Conservation (phyloP, 2,329 filamentous ascomycete genomes). For the Stachybotrys echinatus region DNA sequence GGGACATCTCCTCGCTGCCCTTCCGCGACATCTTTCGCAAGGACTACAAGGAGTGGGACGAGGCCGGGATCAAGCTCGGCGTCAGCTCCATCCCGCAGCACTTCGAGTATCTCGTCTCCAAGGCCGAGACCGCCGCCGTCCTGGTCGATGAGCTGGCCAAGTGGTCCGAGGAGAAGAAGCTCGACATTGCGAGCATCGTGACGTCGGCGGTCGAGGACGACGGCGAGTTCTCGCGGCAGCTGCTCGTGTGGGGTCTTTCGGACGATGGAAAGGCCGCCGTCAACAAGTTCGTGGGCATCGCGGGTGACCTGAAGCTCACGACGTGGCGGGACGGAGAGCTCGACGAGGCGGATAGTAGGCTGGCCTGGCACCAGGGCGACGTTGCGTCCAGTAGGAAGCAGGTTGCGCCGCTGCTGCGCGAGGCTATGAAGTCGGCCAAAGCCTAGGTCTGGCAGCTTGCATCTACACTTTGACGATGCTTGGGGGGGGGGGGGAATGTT, state of each 20-base stretch:
- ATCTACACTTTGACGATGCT: too few relatives aligned
- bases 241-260: constrained; percentile 61
- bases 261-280: constrained; percentile 43
- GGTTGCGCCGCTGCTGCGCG: constrained; percentile 60
- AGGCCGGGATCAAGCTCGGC: constrained; percentile 53
- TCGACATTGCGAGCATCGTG: constrained; percentile 66
- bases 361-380: constrained; percentile 62
- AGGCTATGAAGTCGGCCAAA: constrained; percentile 37
- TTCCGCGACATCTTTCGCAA: constrained; percentile 69
- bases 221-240: constrained; percentile 57
- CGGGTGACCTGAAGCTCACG: constrained; percentile 50
- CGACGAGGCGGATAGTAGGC: constrained; percentile 43
- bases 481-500: too few relatives aligned
- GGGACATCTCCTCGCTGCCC: constrained; percentile 55
- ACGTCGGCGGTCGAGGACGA: constrained; percentile 52
- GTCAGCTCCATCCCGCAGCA: constrained; percentile 60
- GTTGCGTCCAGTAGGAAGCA: constrained; percentile 62
- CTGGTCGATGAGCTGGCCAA: constrained; percentile 43
- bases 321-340: constrained; percentile 45
- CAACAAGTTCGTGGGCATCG: constrained; percentile 45
- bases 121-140: constrained; percentile 38
- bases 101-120: constrained; percentile 53
- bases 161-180: constrained; percentile 49
- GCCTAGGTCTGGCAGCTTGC: background rate
- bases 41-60: constrained; percentile 79